These are phyloP conservation scores for Trichoderma asperelloides DNA, from an alignment of 495 filamentous ascomycete genomes.

Conservation along the genomic window DNA sequence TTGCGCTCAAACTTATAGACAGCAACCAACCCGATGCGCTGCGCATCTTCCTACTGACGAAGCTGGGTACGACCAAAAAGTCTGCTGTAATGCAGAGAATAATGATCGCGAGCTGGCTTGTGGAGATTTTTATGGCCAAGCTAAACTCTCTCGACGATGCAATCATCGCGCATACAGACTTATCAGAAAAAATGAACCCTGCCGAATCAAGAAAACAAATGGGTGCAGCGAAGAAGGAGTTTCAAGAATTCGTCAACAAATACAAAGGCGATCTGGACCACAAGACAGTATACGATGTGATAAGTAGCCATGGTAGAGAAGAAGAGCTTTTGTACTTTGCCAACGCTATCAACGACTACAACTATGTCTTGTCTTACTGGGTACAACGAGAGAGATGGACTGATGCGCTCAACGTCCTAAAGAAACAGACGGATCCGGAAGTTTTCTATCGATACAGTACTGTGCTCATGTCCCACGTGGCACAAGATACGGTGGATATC, in stretches of 20 bases:
- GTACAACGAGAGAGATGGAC: conserved; percentile 90
- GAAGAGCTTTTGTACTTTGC: conserved; percentile 88
- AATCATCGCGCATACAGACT: conserved; percentile 79
- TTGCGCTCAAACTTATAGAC: conserved; percentile 84
- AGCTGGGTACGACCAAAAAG: conserved; percentile 75
- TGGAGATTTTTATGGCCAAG: conserved; percentile 96
- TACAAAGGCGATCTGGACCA: conserved; percentile 80
- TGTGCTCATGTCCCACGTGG: conserved; percentile 85
- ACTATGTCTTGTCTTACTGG: conserved; percentile 95
- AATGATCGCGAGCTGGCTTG: conserved; percentile 92
- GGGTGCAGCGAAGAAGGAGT: conserved; percentile 59
- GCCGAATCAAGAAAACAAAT: conserved; percentile 68
- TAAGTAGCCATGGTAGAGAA: conserved; percentile 89
- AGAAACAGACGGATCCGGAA: conserved; percentile 81
- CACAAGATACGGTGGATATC: conserved; percentile 80
- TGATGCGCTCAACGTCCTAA: conserved; percentile 80
- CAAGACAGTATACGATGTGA: conserved; percentile 90
- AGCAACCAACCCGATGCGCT: conserved; percentile 83
- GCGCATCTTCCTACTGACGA: conserved; percentile 79
- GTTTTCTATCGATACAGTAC: conserved; percentile 94
- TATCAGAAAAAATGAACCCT: conserved; percentile 59
- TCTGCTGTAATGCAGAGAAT: conserved; percentile 80
- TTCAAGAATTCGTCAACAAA: conserved; percentile 75
- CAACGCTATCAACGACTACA: conserved; percentile 77
- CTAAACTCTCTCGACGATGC: conserved; percentile 91